These are phyloP conservation scores for Auriscalpium orientale DNA, from an alignment of 768 basidiomycete species.

Conservation along the genomic window DNA sequence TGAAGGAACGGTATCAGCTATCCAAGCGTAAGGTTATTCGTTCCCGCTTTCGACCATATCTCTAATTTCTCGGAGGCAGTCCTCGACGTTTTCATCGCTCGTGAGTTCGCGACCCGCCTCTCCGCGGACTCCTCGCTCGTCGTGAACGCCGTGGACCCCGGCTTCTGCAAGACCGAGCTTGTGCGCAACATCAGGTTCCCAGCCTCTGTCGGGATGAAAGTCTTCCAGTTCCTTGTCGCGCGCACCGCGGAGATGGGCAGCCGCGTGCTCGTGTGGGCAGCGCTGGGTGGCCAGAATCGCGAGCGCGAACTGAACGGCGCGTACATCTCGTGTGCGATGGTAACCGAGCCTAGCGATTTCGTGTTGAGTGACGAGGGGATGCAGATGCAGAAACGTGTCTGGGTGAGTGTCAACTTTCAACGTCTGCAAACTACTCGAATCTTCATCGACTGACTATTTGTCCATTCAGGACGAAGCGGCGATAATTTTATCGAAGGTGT, in stretches of 20 bases:
- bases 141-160: constrained; percentile 8
- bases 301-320: constrained; percentile 18
- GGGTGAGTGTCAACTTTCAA: constrained; percentile 15
- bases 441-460: not conserved
- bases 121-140: constrained; percentile 8
- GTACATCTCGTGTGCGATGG: constrained; percentile 9
- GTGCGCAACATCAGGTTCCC: not conserved
- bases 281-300: constrained; percentile 18
- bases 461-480: constrained; percentile 20
- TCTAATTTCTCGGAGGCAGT: not conserved
- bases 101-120: constrained; percentile 9
- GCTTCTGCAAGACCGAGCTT: constrained; percentile 8
- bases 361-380: constrained; percentile 24
- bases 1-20: not conserved
- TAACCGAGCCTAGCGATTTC: constrained; percentile 26
- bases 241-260: constrained; percentile 25
- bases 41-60: too few relatives aligned
- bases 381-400: constrained; percentile 23
- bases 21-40: constrained; percentile 5
- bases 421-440: too few relatives aligned
- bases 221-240: not conserved
- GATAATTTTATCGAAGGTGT: constrained; percentile 13
- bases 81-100: constrained; percentile 10
- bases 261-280: constrained; percentile 27
- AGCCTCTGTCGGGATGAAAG: not conserved